A percentile compares a stretch with the other conserved stretches of the same genome.
These are phyloP conservation scores for Avena sativa DNA, from an alignment of 176 grass and related monocot species.

Conservation along the genomic window DNA sequence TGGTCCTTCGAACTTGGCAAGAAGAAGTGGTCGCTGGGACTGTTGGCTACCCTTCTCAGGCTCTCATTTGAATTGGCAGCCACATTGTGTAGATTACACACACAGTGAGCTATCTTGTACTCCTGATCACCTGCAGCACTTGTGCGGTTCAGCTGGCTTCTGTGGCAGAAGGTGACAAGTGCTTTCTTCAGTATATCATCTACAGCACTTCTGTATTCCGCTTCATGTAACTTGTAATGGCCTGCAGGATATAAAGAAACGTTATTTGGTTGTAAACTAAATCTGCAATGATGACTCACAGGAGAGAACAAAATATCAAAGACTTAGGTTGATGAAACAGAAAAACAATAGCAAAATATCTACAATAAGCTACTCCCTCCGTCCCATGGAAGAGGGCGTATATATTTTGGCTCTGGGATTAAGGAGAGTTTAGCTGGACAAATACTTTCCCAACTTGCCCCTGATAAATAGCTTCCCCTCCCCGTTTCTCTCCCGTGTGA, in stretches of 20 bases:
- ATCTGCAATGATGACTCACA: constrained; percentile 24
- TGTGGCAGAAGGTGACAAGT: constrained; percentile 60
- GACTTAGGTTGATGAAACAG: constrained; percentile 3
- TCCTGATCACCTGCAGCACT: constrained; percentile 40
- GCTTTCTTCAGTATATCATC: constrained; percentile 72
- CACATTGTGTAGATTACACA: constrained; percentile 79
- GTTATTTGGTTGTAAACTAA: background rate
- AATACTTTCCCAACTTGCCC: too few relatives aligned
- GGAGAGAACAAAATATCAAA: constrained; percentile 32
- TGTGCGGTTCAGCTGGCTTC: constrained; percentile 56
- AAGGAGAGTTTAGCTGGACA: too few relatives aligned
- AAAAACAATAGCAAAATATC: constrained; percentile 1
- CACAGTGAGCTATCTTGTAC: constrained; percentile 74
- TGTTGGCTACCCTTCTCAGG: constrained; percentile 62
- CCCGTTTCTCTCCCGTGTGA: too few relatives aligned
- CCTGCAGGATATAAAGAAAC: constrained; percentile 49
- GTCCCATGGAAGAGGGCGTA: too few relatives aligned
- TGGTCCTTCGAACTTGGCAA: constrained; percentile 61
- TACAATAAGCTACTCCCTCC: background rate
- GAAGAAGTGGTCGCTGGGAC: constrained; percentile 75
- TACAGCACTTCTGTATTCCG: constrained; percentile 71
- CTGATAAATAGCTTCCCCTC: too few relatives aligned
- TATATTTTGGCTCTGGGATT: too few relatives aligned
- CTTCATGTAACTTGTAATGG: constrained; percentile 70
- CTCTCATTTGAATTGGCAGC: constrained; percentile 84